phyloP scores from a whole-genome alignment of 148 eudicot genomes.

The Mesembryanthemum crystallinum region DNA sequence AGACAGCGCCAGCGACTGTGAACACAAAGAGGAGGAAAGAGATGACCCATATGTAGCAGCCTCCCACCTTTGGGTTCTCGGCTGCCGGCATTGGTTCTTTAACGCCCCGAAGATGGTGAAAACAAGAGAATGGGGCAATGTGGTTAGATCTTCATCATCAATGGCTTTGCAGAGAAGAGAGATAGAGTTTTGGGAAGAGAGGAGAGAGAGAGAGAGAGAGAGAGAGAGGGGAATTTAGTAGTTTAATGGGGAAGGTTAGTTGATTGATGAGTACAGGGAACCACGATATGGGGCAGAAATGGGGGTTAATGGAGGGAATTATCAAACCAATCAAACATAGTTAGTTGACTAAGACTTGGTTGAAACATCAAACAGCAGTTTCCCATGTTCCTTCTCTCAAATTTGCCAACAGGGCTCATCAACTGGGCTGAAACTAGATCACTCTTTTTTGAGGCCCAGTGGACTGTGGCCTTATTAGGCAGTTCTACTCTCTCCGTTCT shows the following conservation, averaged over 20 bases:
- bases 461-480: neutral
- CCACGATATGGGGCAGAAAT: constrained; percentile 27
- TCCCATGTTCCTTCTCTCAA: neutral
- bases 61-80: constrained; percentile 32
- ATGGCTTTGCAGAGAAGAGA: neutral
- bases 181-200: too few species aligned
- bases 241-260: constrained; percentile 3
- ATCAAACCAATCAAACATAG: constrained; percentile 9
- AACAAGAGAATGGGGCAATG: too few species aligned
- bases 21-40: constrained; percentile 32
- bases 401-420: neutral
- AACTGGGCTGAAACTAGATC: neutral
- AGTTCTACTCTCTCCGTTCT: too few species aligned
- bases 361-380: constrained; percentile 18
- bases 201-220: neutral
- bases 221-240: neutral
- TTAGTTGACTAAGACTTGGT: constrained; percentile 31
- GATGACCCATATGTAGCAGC: constrained; percentile 43
- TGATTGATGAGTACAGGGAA: constrained; percentile 14
- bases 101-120: neutral
- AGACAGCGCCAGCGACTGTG: constrained; percentile 37
- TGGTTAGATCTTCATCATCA: neutral
- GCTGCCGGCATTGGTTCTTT: constrained; percentile 27
- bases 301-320: constrained; percentile 1
- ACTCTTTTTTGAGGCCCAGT: neutral